Conservation (phyloP, 352 stramenopile genomes). For the Elongisporangium undulatum region DNA sequence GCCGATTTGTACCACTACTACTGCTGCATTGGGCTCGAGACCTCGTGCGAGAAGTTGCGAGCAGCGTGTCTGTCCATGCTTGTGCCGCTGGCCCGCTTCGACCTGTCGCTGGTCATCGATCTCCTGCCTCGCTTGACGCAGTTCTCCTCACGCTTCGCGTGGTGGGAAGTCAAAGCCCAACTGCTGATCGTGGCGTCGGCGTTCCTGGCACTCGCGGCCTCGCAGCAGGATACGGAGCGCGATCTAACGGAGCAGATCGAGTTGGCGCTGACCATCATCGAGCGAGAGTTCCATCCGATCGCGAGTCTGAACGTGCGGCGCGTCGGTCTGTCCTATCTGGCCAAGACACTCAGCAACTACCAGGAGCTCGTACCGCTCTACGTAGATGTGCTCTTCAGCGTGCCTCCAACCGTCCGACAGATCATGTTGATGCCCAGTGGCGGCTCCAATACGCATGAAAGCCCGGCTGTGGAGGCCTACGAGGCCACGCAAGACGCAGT, state of each 20-base stretch:
- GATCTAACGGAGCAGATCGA: slow-evolving; percentile 73
- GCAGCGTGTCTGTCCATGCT: slow-evolving; percentile 80
- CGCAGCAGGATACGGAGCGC: slow-evolving; percentile 6
- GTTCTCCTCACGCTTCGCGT: slow-evolving; percentile 52
- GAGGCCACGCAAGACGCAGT: background rate
- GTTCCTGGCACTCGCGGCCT: slow-evolving; percentile 36
- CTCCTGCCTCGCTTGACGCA: slow-evolving; percentile 61
- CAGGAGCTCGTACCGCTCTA: slow-evolving; percentile 78
- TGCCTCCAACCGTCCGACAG: slow-evolving; percentile 35
- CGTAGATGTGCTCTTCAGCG: slow-evolving; percentile 66
- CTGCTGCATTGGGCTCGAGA: slow-evolving; percentile 77
- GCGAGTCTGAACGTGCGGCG: slow-evolving; percentile 55
- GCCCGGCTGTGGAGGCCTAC: slow-evolving; percentile 3
- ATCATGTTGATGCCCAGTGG: slow-evolving; percentile 23
- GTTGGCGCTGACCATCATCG: slow-evolving; percentile 58
- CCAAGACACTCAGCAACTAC: slow-evolving; percentile 52
- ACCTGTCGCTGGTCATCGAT: slow-evolving; percentile 42
- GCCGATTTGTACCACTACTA: slow-evolving; percentile 88
- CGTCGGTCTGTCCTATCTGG: slow-evolving; percentile 49
- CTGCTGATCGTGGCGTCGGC: slow-evolving; percentile 60
- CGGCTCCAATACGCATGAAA: background rate
- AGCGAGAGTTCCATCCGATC: slow-evolving; percentile 65
- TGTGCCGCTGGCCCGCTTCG: slow-evolving; percentile 35
- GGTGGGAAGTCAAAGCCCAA: slow-evolving; percentile 87
- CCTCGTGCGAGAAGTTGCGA: slow-evolving; percentile 66